A percentile compares a stretch with the other conserved stretches of the same genome.
phyloP scores from a whole-genome alignment of 2,329 filamentous ascomycete genomes.

The Pseudopyrenochaeta lycopersici region DNA sequence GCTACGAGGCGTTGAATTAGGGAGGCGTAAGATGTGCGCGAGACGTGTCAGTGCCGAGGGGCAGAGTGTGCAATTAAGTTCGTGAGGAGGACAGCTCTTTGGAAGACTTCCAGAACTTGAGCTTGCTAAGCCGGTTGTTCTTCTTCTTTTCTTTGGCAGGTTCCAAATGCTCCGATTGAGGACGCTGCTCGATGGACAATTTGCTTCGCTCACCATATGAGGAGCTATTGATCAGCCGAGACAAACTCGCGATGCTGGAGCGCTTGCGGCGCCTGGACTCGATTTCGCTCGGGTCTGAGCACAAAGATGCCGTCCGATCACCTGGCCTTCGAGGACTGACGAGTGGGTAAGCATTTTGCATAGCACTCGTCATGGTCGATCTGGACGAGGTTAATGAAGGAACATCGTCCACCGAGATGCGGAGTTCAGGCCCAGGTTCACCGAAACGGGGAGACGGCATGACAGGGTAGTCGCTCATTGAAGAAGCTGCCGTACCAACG shows the following conservation, averaged over 20 bases:
- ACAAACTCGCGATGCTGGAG: slow-evolving; percentile 79
- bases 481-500: slow-evolving; percentile 79
- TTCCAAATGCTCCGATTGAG: slow-evolving; percentile 61
- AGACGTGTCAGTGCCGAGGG: slow-evolving; percentile 2
- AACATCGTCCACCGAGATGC: slow-evolving; percentile 76
- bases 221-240: slow-evolving; percentile 74
- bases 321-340: slow-evolving; percentile 53
- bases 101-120: slow-evolving; percentile 76
- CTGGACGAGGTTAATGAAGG: slow-evolving; percentile 79
- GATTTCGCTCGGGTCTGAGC: slow-evolving; percentile 50
- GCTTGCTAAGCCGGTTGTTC: slow-evolving; percentile 73
- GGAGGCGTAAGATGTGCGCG: slow-evolving; percentile 23
- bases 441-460: slow-evolving; percentile 77
- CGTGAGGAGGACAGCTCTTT: slow-evolving; percentile 42
- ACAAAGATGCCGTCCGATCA: slow-evolving; percentile 52
- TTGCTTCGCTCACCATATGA: slow-evolving; percentile 77
- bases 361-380: slow-evolving; percentile 76
- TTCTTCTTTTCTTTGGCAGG: slow-evolving; percentile 72
- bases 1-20: slow-evolving; percentile 30
- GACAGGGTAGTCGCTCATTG: slow-evolving; percentile 73
- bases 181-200: slow-evolving; percentile 70
- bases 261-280: slow-evolving; percentile 71
- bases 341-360: slow-evolving; percentile 63
- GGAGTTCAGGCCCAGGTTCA: slow-evolving; percentile 75
- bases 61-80: slow-evolving; percentile 19